A percentile compares a stretch with the other conserved stretches of the same genome.
phyloP scores from a whole-genome alignment of 148 eudicot species.

The Rhododendron vialii region DNA sequence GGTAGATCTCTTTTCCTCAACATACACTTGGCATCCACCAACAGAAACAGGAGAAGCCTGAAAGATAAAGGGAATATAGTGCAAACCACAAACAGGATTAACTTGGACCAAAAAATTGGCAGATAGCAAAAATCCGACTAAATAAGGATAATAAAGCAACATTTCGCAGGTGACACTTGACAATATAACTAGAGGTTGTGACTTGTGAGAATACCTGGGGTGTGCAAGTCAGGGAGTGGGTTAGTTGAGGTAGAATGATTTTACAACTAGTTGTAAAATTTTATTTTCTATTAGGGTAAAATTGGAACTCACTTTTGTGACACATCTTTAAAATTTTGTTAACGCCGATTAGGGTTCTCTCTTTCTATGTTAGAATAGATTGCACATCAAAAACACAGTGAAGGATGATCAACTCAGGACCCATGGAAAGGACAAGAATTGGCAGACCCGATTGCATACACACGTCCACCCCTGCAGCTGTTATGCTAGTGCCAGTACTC shows the following conservation, averaged over 20 bases:
- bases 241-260: too few relatives aligned
- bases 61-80: not conserved
- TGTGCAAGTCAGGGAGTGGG: too few relatives aligned
- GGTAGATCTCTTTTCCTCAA: slow-evolving; percentile 86
- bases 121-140: not conserved
- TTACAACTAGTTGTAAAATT: too few relatives aligned
- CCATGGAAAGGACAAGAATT: not conserved
- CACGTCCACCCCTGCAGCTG: not conserved
- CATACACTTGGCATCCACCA: slow-evolving; percentile 60
- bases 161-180: not conserved
- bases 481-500: not conserved
- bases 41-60: slow-evolving; percentile 41
- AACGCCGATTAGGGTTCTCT: too few relatives aligned
- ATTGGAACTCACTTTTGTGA: too few relatives aligned
- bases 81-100: not conserved
- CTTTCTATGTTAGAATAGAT: too few relatives aligned
- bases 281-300: too few relatives aligned
- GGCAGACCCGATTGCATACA: not conserved
- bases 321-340: too few relatives aligned
- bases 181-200: too few relatives aligned
- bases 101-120: not conserved
- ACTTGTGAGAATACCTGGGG: too few relatives aligned
- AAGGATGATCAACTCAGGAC: not conserved
- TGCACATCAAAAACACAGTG: not conserved
- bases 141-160: not conserved